These are phyloP conservation scores for Spirogloea muscicola DNA, from an alignment of 139 green algal genomes.

Conservation along the genomic window DNA sequence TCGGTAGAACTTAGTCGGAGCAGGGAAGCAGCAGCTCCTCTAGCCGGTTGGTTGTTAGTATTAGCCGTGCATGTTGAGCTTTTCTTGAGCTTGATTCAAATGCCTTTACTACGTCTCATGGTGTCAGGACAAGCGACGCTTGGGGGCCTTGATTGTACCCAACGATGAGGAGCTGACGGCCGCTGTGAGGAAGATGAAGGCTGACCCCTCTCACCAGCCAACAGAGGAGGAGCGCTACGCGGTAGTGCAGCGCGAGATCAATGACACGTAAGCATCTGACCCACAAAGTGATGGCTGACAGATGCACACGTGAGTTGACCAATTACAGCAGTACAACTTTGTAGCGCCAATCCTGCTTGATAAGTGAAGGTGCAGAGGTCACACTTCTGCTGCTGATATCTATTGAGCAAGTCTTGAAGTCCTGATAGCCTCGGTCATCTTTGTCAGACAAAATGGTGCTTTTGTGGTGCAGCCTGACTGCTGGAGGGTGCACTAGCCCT, in stretches of 20 bases:
- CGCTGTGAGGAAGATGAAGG: conserved; percentile 38
- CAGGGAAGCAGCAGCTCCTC: neutral
- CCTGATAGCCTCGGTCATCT: too few relatives aligned
- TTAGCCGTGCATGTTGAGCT: neutral
- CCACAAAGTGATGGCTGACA: too few relatives aligned
- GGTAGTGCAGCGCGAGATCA: conserved; percentile 6
- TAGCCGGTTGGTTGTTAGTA: neutral
- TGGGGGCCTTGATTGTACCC: conserved; percentile 67
- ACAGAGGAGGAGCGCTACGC: conserved; percentile 8
- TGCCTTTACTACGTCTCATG: neutral
- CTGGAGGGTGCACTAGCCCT: conserved; percentile 9
- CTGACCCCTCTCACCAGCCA: conserved; percentile 45
- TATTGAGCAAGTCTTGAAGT: too few relatives aligned
- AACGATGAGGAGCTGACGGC: conserved; percentile 50
- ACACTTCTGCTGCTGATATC: too few relatives aligned
- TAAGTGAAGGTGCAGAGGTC: too few relatives aligned
- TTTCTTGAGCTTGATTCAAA: neutral
- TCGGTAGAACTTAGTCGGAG: too few relatives aligned
- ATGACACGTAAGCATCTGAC: conserved; percentile 10
- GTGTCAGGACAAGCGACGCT: conserved; percentile 41
- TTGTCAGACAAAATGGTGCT: too few relatives aligned
- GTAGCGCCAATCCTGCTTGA: too few relatives aligned
- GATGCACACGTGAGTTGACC: too few relatives aligned
- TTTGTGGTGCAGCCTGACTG: conserved; percentile 34
- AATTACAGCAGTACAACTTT: too few relatives aligned